Evolutionary conservation across 192 early-diverging fungal genomes (phyloP).

Genomic region (Phycomyces nitens): DNA sequence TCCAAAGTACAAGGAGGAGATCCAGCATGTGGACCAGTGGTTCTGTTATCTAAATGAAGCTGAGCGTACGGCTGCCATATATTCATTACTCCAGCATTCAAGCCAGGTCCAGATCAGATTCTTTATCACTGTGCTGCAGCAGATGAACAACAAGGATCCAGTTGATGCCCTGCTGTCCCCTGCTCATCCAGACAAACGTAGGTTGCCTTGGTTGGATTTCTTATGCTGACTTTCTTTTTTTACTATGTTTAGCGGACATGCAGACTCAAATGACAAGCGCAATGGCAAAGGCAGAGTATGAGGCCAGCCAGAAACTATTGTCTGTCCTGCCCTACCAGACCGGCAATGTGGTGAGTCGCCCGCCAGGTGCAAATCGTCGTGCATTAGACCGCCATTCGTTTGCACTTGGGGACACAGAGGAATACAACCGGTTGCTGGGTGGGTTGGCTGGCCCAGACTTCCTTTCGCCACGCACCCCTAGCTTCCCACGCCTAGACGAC

Average conservation of each 20-base stretch:
- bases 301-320: slow-evolving; percentile 37
- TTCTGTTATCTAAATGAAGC: slow-evolving; percentile 86
- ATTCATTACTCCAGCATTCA: slow-evolving; percentile 86
- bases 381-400: slow-evolving; percentile 33
- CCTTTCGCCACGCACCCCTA: not conserved
- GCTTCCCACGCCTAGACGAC: not conserved
- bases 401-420: slow-evolving; percentile 33
- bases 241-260: slow-evolving; percentile 27
- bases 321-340: slow-evolving; percentile 35
- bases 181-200: slow-evolving; percentile 51
- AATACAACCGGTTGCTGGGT: slow-evolving; percentile 16
- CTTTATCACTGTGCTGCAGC: slow-evolving; percentile 90
- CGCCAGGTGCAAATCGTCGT: slow-evolving; percentile 21
- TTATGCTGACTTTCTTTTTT: too few relatives aligned
- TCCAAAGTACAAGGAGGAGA: slow-evolving; percentile 85
- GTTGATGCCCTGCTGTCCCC: slow-evolving; percentile 54
- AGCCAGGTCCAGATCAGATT: slow-evolving; percentile 91
- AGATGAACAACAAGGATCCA: slow-evolving; percentile 87
- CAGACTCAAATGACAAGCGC: slow-evolving; percentile 48
- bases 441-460: not conserved
- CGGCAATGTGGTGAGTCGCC: slow-evolving; percentile 28
- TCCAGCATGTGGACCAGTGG: slow-evolving; percentile 95
- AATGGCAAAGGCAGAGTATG: slow-evolving; percentile 55
- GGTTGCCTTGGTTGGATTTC: too few relatives aligned
- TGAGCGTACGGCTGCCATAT: slow-evolving; percentile 88